Evolutionary conservation across 768 basidiomycete genomes (phyloP), one percentile per base, ranked within the genome.

Genomic region (Kwoniella sp.): DNA sequence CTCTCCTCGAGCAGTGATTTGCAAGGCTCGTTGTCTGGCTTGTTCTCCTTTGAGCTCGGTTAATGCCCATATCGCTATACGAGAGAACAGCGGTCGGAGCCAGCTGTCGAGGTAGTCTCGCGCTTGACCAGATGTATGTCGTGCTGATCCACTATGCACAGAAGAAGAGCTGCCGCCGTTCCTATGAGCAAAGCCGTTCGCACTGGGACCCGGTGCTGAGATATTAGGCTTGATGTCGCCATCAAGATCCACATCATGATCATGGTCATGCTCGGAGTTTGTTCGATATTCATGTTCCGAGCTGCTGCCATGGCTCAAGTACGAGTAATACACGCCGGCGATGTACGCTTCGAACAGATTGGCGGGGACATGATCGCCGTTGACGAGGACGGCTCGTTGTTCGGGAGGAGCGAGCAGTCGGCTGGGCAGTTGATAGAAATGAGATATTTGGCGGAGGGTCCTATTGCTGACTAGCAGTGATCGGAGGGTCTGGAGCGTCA

Each of bases 341-440:
- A 72, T 45, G 61, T 78, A 75, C 13, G 74, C 70, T 64, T 78
- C 76, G 60, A 78, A 74, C 30, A 78, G 23, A 50, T 73, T 68
- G 11, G 74, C 76, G 3, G 52, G 38, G 13, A 66, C 63, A 41
- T 73, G 71, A 20, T 71, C 65, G 17, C 65, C 57, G 17, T 63
- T 45, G 2, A n/a, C 22, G 1, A 75, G 48, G 26, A 37, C 63
- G 25, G 37, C 47, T 4, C 54, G 50, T 17, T 62, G 48, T n/a
- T 61, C 57, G 8, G 51, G 50, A n/a, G 53, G 56, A 23, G 67
- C 67, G 45, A 67, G 45, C 9, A 78, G 56, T 1, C 57, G 63
- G 9, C 48, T 37, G n/a, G 65, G 71, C 2, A 75, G 58, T 11
- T 57, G 52, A 66, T 73, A 78, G 20, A 53, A 58, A 15, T 45